Evolutionary conservation across 106 monocot species (phyloP).

Genomic region (Agapanthus africanus): DNA sequence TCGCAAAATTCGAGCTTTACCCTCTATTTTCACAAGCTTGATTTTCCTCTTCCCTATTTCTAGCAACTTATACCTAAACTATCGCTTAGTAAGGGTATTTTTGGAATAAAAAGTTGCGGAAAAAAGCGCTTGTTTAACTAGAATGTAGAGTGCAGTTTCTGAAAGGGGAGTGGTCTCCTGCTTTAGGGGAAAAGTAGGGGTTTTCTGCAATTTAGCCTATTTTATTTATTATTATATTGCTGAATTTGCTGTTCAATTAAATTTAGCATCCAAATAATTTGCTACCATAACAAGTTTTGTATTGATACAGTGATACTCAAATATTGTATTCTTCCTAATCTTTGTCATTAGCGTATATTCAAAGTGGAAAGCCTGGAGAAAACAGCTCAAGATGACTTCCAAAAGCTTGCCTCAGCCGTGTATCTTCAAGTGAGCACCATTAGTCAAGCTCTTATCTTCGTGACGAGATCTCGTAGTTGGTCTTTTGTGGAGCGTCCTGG

Average conservation of each 20-base stretch:
- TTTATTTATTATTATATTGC: too few relatives aligned
- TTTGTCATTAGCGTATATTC: slow-evolving; percentile 32
- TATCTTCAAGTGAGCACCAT: slow-evolving; percentile 72
- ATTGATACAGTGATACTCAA: neutral
- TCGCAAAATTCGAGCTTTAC: neutral
- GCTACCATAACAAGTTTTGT: neutral
- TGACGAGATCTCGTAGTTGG: slow-evolving; percentile 66
- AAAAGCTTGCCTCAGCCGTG: slow-evolving; percentile 65
- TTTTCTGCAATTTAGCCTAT: too few relatives aligned
- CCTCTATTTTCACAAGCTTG: too few relatives aligned
- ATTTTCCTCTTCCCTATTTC: neutral
- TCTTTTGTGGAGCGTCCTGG: slow-evolving; percentile 65
- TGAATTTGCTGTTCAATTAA: neutral
- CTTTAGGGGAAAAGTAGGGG: too few relatives aligned
- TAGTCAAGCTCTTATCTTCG: slow-evolving; percentile 50
- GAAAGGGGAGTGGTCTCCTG: too few relatives aligned
- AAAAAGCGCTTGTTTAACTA: too few relatives aligned
- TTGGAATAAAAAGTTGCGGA: too few relatives aligned
- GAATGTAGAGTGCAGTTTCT: too few relatives aligned
- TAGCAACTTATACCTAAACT: too few relatives aligned
- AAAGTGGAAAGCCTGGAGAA: slow-evolving; percentile 63
- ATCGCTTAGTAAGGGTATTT: too few relatives aligned
- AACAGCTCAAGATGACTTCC: slow-evolving; percentile 68
- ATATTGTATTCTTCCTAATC: neutral
- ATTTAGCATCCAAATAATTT: neutral